These are phyloP conservation scores for Saussurea involucrata DNA, from an alignment of 129 eudicot genomes.

Conservation along the genomic window DNA sequence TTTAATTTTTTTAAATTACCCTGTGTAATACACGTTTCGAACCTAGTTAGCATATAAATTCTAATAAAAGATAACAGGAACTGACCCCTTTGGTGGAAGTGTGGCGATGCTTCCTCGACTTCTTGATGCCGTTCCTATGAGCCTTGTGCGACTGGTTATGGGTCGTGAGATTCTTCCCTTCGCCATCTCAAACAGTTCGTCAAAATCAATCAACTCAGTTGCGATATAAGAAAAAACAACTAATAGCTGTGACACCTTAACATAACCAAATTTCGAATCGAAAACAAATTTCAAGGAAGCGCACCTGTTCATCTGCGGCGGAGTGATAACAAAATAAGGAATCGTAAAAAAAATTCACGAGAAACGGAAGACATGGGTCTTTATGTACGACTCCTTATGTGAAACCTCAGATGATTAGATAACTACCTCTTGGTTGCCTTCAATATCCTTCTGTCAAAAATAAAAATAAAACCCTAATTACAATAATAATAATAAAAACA, in stretches of 20 bases:
- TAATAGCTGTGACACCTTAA: no score
- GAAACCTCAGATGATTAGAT: no score
- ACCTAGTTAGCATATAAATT: background rate
- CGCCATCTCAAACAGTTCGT: slow-evolving; percentile 34
- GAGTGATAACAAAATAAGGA: no score
- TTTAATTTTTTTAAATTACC: no score
- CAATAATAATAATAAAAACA: no score
- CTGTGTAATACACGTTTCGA: no score
- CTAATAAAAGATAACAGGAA: background rate
- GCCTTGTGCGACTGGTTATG: slow-evolving; percentile 73
- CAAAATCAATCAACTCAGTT: background rate
- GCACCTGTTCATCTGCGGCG: background rate
- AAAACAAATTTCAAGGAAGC: background rate
- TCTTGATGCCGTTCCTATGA: slow-evolving; percentile 75
- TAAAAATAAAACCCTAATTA: no score
- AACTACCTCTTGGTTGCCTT: no score
- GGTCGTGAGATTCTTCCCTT: slow-evolving; percentile 73
- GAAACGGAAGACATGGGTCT: background rate
- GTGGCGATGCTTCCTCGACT: slow-evolving; percentile 67
- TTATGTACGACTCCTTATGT: background rate
- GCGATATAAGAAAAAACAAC: background rate
- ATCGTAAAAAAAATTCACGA: no score
- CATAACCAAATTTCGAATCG: background rate
- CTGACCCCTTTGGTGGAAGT: slow-evolving; percentile 73
- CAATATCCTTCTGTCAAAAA: no score